Conservation (phyloP, 257 asterid species). For the Fraxinus anomala region DNA sequence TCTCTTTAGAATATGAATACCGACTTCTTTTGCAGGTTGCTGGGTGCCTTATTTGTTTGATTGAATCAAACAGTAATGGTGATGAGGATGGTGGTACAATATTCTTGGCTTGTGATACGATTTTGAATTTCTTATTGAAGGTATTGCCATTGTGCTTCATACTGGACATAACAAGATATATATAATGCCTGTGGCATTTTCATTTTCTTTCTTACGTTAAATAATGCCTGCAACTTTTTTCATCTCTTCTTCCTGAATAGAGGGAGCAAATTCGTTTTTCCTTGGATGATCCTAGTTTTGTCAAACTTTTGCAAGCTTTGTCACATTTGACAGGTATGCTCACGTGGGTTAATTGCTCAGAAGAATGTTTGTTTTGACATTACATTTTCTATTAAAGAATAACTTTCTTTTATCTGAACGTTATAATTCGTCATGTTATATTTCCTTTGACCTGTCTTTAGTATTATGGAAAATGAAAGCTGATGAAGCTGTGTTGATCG, state of each 20-base stretch:
- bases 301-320: slow-evolving; percentile 68
- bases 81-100: slow-evolving; percentile 51
- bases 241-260: slow-evolving; percentile 35
- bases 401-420: neutral
- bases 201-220: neutral
- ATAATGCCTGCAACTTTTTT: slow-evolving; percentile 8
- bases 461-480: neutral
- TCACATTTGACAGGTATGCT: slow-evolving; percentile 63
- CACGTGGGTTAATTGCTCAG: slow-evolving; percentile 17
- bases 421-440: neutral
- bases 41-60: slow-evolving; percentile 54
- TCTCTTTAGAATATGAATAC: neutral
- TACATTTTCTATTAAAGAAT: neutral
- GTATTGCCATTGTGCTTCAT: slow-evolving; percentile 32
- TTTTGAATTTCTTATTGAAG: slow-evolving; percentile 71
- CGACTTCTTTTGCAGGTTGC: slow-evolving; percentile 54
- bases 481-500: neutral
- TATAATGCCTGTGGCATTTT: neutral
- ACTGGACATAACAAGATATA: slow-evolving; percentile 7
- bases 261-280: slow-evolving; percentile 39
- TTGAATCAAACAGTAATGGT: slow-evolving; percentile 39
- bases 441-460: neutral
- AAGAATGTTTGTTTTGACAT: neutral
- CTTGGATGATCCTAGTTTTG: slow-evolving; percentile 43
- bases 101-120: slow-evolving; percentile 80